Conservation (phyloP, 371 early-diverging fungal species). For the Mucor irregularis region DNA sequence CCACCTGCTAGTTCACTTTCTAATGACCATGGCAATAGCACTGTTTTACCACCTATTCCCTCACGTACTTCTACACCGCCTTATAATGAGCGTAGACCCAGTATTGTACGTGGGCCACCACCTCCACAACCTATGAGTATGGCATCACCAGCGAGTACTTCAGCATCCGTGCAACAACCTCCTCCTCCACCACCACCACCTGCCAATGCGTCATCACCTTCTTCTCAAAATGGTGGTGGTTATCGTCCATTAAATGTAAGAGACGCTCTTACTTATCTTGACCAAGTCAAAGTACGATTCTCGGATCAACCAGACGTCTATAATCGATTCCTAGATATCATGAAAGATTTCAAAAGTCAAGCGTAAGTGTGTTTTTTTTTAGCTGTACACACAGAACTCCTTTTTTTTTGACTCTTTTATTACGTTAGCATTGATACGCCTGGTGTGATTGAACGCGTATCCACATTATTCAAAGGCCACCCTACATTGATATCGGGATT, state of each 20-base stretch:
- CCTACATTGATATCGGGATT: slow-evolving; percentile 95
- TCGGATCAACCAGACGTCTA: slow-evolving; percentile 93
- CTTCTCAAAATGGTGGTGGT: slow-evolving; percentile 11
- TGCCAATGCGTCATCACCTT: slow-evolving; percentile 3
- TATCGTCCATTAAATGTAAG: slow-evolving; percentile 61
- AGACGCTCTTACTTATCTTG: slow-evolving; percentile 98
- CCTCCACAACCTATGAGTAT: background rate
- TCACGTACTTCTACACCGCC: slow-evolving; percentile 19
- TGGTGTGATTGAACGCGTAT: slow-evolving; percentile 97
- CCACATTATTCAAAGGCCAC: slow-evolving; percentile 92
- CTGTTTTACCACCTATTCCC: slow-evolving; percentile 19
- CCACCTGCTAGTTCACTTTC: slow-evolving; percentile 24
- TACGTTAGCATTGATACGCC: slow-evolving; percentile 63
- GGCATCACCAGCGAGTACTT: background rate
- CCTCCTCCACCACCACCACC: background rate
- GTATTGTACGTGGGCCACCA: slow-evolving; percentile 17
- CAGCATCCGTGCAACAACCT: background rate
- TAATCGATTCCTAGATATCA: slow-evolving; percentile 97
- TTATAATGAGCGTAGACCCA: slow-evolving; percentile 19
- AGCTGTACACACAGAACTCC: too few species aligned
- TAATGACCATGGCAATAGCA: background rate
- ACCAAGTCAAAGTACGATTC: slow-evolving; percentile 96
- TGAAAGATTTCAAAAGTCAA: slow-evolving; percentile 99
- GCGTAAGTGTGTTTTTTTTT: slow-evolving; percentile 55
- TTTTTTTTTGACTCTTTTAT: background rate